A percentile compares a stretch with the other conserved stretches of the same genome.
Conservation (phyloP, 768 basidiomycete genomes). For the Amanita rubescens region DNA sequence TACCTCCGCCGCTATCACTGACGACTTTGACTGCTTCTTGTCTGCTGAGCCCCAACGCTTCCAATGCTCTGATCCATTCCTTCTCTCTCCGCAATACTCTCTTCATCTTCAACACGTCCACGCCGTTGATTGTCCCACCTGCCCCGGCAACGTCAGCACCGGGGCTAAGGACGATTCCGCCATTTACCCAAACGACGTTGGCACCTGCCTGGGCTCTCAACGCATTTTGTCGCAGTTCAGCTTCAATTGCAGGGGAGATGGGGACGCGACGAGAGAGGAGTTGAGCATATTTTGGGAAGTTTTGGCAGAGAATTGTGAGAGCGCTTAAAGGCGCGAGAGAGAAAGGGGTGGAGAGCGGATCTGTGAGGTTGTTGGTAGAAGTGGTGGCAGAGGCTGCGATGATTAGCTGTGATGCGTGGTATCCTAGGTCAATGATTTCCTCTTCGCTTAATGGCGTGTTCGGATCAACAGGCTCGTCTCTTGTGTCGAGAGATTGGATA, state of each 20-base stretch:
- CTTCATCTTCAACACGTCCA: slow-evolving; percentile 67
- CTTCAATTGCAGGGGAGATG: slow-evolving; percentile 38
- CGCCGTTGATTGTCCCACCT: slow-evolving; percentile 37
- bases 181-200: slow-evolving; percentile 78
- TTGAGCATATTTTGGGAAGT: slow-evolving; percentile 84
- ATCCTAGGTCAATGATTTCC: slow-evolving; percentile 63
- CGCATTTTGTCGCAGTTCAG: slow-evolving; percentile 55
- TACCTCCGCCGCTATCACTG: slow-evolving; percentile 33
- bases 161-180: slow-evolving; percentile 38
- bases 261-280: slow-evolving; percentile 64
- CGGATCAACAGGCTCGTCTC: slow-evolving; percentile 23
- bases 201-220: slow-evolving; percentile 42
- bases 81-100: slow-evolving; percentile 71
- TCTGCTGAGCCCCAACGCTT: slow-evolving; percentile 52
- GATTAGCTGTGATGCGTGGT: slow-evolving; percentile 72
- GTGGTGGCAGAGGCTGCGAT: slow-evolving; percentile 21
- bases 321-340: slow-evolving; percentile 47
- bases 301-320: slow-evolving; percentile 67
- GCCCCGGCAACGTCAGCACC: slow-evolving; percentile 1
- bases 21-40: slow-evolving; percentile 67
- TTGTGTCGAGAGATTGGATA: slow-evolving; percentile 25
- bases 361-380: background rate
- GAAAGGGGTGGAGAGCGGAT: background rate
- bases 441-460: slow-evolving; percentile 39
- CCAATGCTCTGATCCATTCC: slow-evolving; percentile 48